Conservation (phyloP, 129 eudicot genomes). For the Tanacetum coccineum region DNA sequence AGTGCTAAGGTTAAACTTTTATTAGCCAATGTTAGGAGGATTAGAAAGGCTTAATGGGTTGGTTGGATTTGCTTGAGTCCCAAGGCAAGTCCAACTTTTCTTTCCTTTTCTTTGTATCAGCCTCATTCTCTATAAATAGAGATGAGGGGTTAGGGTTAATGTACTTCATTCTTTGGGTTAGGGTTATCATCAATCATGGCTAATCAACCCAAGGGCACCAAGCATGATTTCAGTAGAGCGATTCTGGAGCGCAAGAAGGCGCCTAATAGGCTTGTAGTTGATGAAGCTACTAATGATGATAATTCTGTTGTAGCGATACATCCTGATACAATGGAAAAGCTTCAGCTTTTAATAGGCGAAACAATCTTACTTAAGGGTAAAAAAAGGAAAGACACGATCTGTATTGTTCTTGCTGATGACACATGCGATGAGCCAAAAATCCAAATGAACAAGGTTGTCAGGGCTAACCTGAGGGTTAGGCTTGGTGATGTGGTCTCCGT, state of each 20-base stretch:
- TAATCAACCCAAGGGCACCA: no score
- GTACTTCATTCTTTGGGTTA: no score
- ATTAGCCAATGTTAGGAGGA: no score
- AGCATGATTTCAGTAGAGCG: no score
- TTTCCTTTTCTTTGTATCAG: no score
- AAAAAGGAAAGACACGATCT: background rate
- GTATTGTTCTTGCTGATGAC: background rate
- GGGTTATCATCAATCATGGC: no score
- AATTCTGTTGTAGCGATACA: background rate
- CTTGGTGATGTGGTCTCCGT: slow-evolving; percentile 6
- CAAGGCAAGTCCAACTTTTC: no score
- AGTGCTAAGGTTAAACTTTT: no score
- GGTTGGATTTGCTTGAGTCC: no score
- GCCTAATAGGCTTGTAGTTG: background rate
- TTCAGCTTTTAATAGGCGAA: background rate
- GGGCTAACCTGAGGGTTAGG: background rate
- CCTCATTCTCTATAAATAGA: no score
- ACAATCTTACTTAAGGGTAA: background rate
- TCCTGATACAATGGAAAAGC: background rate
- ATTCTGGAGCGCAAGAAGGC: background rate
- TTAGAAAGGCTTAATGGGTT: no score
- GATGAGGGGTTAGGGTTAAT: no score
- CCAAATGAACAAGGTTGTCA: background rate
- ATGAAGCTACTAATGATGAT: background rate
- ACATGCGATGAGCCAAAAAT: slow-evolving; percentile 2